A percentile compares a stretch with the other conserved stretches of the same genome.
phyloP scores from a whole-genome alignment of 192 early-diverging fungal species.

The Gonapodya sp. region DNA sequence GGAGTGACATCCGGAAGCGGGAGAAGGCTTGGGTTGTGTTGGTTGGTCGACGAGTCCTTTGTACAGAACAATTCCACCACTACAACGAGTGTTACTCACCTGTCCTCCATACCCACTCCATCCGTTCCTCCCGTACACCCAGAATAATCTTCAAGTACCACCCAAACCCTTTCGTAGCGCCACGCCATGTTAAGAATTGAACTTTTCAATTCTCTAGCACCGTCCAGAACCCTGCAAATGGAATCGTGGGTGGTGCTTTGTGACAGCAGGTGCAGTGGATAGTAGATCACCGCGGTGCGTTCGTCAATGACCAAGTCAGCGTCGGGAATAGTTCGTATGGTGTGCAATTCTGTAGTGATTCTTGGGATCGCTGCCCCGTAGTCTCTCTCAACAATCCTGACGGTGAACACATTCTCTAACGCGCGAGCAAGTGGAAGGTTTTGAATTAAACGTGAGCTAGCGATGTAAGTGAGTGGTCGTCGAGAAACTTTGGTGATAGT shows the following conservation, averaged over 20 bases:
- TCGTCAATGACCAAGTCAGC: neutral
- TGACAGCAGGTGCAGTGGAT: neutral
- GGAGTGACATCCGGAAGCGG: neutral
- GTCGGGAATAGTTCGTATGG: too few species aligned
- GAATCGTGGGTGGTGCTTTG: neutral
- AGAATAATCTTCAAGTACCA: neutral
- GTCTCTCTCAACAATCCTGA: neutral
- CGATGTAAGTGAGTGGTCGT: neutral
- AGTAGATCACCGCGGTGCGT: neutral
- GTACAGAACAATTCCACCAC: neutral
- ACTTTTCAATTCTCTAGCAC: neutral
- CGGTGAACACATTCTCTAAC: neutral
- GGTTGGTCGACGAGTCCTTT: too few species aligned
- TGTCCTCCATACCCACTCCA: neutral
- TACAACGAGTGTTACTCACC: neutral
- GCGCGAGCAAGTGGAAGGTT: neutral
- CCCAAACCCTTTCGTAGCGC: neutral
- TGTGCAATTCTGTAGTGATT: too few species aligned
- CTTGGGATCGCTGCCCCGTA: neutral
- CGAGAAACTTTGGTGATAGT: neutral
- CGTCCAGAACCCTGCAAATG: neutral
- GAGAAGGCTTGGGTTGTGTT: too few species aligned
- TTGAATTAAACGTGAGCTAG: neutral
- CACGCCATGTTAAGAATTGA: neutral
- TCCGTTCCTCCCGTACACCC: neutral